phyloP scores from a whole-genome alignment of 306 rosid species.

The Abrus precatorius region DNA sequence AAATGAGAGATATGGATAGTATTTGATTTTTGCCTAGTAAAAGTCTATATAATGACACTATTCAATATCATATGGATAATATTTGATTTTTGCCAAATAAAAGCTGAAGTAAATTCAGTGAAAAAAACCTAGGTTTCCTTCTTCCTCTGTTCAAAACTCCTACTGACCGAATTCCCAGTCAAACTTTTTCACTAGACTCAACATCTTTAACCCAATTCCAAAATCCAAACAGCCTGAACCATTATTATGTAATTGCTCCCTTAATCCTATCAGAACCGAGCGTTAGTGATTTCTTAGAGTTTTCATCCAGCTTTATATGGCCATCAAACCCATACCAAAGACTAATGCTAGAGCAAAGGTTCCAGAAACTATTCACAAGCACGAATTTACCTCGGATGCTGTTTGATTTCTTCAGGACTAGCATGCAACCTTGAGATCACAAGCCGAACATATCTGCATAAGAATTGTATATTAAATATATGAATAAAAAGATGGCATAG shows the following conservation, averaged over 20 bases:
- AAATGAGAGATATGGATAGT: no score
- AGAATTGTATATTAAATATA: constrained; percentile 31
- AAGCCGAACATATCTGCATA: constrained; percentile 85
- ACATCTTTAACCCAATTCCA: constrained; percentile 19
- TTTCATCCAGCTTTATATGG: constrained; percentile 20
- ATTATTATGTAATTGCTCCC: constrained; percentile 3
- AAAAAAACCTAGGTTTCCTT: constrained; percentile 22
- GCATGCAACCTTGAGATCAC: constrained; percentile 70
- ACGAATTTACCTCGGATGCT: constrained; percentile 80
- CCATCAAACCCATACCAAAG: constrained; percentile 42
- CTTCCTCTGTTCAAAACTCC: constrained; percentile 18
- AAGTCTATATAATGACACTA: constrained; percentile 9
- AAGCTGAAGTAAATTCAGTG: background rate
- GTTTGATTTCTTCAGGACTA: constrained; percentile 70
- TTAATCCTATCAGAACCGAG: constrained; percentile 21
- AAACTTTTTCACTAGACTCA: background rate
- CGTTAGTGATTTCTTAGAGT: constrained; percentile 25
- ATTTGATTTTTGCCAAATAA: background rate
- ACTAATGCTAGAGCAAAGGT: constrained; percentile 31
- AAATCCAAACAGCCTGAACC: constrained; percentile 7
- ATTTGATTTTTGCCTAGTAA: no score
- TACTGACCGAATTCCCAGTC: constrained; percentile 23
- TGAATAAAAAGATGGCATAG: background rate
- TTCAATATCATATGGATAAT: background rate
- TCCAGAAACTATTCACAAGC: constrained; percentile 30